A percentile compares a stretch with the other conserved stretches of the same genome.
These are phyloP conservation scores for Gnomoniopsis smithogilvyi DNA, from an alignment of 2,329 filamentous ascomycete species.

Conservation along the genomic window DNA sequence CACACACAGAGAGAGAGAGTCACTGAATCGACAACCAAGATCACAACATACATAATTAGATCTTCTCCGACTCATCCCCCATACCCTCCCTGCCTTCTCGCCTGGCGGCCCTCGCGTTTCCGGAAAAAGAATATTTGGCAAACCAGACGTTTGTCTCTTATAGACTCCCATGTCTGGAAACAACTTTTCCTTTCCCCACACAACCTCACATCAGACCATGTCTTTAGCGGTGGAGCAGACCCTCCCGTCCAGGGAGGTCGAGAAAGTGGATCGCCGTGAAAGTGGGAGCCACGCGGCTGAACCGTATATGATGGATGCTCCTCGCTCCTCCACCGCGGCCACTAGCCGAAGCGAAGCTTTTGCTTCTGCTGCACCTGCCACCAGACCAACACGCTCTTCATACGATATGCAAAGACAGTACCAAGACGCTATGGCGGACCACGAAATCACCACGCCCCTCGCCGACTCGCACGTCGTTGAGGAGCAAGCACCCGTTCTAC, in stretches of 20 bases:
- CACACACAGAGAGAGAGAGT: neutral
- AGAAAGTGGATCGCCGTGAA: conserved; percentile 6
- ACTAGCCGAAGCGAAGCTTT: conserved; percentile 10
- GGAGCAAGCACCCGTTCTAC: conserved; percentile 41
- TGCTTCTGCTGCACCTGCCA: neutral
- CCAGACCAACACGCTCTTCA: conserved; percentile 10
- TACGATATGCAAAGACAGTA: conserved; percentile 21
- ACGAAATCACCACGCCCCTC: conserved; percentile 18
- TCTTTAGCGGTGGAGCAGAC: conserved; percentile 18
- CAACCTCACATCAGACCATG: conserved; percentile 15
- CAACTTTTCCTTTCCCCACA: conserved; percentile 5
- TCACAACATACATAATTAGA: too few relatives aligned
- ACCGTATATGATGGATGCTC: conserved; percentile 14
- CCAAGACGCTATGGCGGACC: conserved; percentile 20
- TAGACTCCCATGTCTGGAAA: conserved; percentile 19
- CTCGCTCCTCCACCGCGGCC: conserved; percentile 1
- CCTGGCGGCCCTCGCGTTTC: neutral
- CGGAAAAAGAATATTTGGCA: conserved; percentile 1
- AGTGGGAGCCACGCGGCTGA: conserved; percentile 15
- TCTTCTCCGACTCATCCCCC: too few relatives aligned
- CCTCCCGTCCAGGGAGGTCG: conserved; percentile 14
- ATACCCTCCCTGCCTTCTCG: neutral
- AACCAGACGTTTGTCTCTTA: conserved; percentile 11
- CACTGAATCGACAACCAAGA: neutral
- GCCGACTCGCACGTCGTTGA: conserved; percentile 19